These are phyloP conservation scores for Phytophthora aleatoria DNA, from an alignment of 352 stramenopile species.

Conservation along the genomic window DNA sequence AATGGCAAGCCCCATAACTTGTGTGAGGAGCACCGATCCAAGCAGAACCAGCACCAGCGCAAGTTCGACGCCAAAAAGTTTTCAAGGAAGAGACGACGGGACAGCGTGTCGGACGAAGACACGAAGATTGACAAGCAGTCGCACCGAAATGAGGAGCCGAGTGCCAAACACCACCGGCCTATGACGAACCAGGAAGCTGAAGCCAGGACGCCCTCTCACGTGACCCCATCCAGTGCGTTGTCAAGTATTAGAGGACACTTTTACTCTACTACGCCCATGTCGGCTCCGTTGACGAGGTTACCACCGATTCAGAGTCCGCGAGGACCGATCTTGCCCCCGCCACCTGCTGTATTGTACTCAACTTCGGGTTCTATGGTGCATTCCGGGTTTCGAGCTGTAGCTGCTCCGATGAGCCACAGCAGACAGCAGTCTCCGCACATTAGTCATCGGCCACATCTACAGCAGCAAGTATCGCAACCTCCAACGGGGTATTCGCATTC, in stretches of 20 bases:
- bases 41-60: constrained; percentile 85
- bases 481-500: constrained; percentile 35
- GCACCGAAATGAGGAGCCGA: constrained; percentile 4
- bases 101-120: constrained; percentile 35
- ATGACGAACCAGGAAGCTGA: constrained; percentile 7
- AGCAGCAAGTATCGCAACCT: constrained; percentile 11
- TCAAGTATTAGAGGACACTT: constrained; percentile 9
- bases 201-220: neutral
- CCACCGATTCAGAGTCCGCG: constrained; percentile 20
- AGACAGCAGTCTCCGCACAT: neutral
- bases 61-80: constrained; percentile 88
- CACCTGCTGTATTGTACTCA: constrained; percentile 3
- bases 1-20: constrained; percentile 82
- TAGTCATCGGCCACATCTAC: constrained; percentile 21
- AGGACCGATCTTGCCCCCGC: constrained; percentile 12
- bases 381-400: constrained; percentile 12
- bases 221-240: neutral
- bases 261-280: constrained; percentile 2
- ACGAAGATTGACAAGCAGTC: constrained; percentile 1
- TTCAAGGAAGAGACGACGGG: constrained; percentile 45
- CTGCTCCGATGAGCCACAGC: neutral
- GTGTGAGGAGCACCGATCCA: constrained; percentile 74
- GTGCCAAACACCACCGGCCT: constrained; percentile 12
- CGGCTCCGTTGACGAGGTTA: constrained; percentile 10
- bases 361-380: neutral